These are phyloP conservation scores for Venturia carpophila DNA, from an alignment of 2,329 filamentous ascomycete species.

Conservation along the genomic window DNA sequence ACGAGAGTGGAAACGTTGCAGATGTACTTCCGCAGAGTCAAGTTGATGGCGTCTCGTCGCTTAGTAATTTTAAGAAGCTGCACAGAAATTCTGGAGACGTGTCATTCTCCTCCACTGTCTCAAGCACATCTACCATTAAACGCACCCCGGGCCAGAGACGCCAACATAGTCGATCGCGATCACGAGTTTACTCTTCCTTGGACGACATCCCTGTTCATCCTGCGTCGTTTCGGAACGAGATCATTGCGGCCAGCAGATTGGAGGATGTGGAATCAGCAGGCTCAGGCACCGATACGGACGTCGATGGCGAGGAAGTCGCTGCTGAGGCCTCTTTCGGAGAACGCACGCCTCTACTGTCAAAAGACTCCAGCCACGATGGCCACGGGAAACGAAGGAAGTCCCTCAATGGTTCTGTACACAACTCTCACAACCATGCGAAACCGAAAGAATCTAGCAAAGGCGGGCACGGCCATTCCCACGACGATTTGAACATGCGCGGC, in stretches of 20 bases:
- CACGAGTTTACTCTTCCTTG: slow-evolving; percentile 46
- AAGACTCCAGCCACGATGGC: slow-evolving; percentile 27
- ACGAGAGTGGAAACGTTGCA: slow-evolving; percentile 51
- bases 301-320: slow-evolving; percentile 35
- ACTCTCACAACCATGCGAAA: slow-evolving; percentile 26
- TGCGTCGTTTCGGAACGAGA: slow-evolving; percentile 82
- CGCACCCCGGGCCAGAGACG: slow-evolving; percentile 38
- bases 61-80: slow-evolving; percentile 1
- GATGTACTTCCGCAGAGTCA: slow-evolving; percentile 57
- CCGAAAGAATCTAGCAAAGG: slow-evolving; percentile 39
- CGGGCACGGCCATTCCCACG: slow-evolving; percentile 68
- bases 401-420: slow-evolving; percentile 21
- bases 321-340: slow-evolving; percentile 29
- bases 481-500: slow-evolving; percentile 88
- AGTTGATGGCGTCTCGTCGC: slow-evolving; percentile 39
- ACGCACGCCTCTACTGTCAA: slow-evolving; percentile 31
- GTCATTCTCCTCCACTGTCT: neutral
- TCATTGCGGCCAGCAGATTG: slow-evolving; percentile 72
- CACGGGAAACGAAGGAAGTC: slow-evolving; percentile 22
- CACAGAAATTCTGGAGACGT: slow-evolving; percentile 11
- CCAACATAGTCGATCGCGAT: slow-evolving; percentile 52
- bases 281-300: slow-evolving; percentile 50
- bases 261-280: slow-evolving; percentile 45
- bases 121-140: neutral
- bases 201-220: slow-evolving; percentile 77